Evolutionary conservation across 129 eudicot genomes (phyloP).

Genomic region (Logfia minima): DNA sequence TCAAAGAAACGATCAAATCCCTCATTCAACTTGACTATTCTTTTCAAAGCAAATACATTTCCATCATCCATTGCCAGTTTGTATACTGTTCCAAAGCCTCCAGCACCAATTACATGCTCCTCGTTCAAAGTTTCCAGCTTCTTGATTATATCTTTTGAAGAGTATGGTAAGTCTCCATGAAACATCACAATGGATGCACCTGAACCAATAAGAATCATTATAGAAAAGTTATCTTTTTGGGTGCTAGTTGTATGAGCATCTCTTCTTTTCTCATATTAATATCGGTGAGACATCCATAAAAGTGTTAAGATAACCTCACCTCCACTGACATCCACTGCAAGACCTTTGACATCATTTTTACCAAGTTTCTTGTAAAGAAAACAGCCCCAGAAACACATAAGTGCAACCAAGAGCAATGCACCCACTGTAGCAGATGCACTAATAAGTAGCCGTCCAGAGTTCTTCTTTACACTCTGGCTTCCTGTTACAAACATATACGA

Average conservation of each 20-base stretch:
- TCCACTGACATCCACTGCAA: constrained; percentile 86
- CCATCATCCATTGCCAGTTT: constrained; percentile 98
- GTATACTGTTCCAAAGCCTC: constrained; percentile 98
- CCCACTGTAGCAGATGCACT: constrained; percentile 98
- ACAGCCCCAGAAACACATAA: constrained; percentile 99
- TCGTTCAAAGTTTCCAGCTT: constrained; percentile 80
- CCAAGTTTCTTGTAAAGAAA: constrained; percentile 93
- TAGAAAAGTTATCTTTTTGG: not conserved
- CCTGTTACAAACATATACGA: constrained; percentile 38
- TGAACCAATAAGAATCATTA: constrained; percentile 32
- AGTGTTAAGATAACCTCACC: constrained; percentile 44
- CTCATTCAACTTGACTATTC: constrained; percentile 80
- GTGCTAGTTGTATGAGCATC: not conserved
- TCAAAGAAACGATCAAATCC: constrained; percentile 97
- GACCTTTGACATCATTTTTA: constrained; percentile 67
- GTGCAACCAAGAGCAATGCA: constrained; percentile 89
- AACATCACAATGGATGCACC: constrained; percentile 99
- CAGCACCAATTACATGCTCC: constrained; percentile 89
- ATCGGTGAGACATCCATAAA: constrained; percentile 1
- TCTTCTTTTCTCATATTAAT: not conserved
- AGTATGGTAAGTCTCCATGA: constrained; percentile 96
- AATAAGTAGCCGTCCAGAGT: constrained; percentile 82
- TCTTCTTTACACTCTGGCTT: constrained; percentile 62
- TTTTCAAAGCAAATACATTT: constrained; percentile 86
- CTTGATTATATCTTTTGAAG: constrained; percentile 90